Evolutionary conservation across 2,329 filamentous ascomycete species (phyloP).

Genomic region (Beauveria rudraprayagi): DNA sequence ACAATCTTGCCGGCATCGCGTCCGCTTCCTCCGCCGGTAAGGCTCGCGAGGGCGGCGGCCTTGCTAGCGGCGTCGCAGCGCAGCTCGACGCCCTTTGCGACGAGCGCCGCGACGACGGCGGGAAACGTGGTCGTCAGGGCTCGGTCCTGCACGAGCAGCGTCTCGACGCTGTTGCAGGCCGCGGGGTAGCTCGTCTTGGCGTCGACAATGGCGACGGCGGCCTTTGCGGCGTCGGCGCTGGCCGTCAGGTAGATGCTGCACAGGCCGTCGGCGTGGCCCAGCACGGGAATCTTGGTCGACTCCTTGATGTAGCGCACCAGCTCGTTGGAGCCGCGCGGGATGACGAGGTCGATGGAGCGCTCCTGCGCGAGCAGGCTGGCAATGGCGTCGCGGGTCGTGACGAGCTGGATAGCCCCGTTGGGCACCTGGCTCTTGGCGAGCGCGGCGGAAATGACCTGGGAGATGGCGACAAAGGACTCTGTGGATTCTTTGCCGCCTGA

Average conservation of each 20-base stretch:
- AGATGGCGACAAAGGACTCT: slow-evolving; percentile 89
- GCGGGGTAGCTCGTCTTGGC: slow-evolving; percentile 92
- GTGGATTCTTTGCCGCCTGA: slow-evolving; percentile 86
- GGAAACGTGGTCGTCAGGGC: slow-evolving; percentile 63
- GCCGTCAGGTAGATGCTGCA: slow-evolving; percentile 79
- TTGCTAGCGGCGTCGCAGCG: slow-evolving; percentile 69
- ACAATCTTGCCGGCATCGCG: slow-evolving; percentile 31
- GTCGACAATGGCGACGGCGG: slow-evolving; percentile 72
- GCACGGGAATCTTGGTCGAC: slow-evolving; percentile 86
- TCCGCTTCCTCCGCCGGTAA: slow-evolving; percentile 25
- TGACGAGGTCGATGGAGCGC: slow-evolving; percentile 85
- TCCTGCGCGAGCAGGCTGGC: slow-evolving; percentile 81
- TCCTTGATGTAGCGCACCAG: slow-evolving; percentile 85
- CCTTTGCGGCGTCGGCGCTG: slow-evolving; percentile 65
- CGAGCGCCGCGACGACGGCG: slow-evolving; percentile 62
- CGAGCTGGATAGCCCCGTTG: slow-evolving; percentile 81
- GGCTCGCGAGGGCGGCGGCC: slow-evolving; percentile 42
- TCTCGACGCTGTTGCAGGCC: slow-evolving; percentile 92
- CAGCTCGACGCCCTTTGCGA: slow-evolving; percentile 70
- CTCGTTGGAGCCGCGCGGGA: slow-evolving; percentile 85
- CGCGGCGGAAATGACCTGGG: slow-evolving; percentile 71
- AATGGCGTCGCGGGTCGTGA: slow-evolving; percentile 86
- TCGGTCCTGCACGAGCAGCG: slow-evolving; percentile 71
- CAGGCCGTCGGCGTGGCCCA: slow-evolving; percentile 91
- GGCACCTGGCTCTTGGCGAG: slow-evolving; percentile 68